Evolutionary conservation across 2,329 filamentous ascomycete species (phyloP).

Genomic region (Rhynchosporium secalis): DNA sequence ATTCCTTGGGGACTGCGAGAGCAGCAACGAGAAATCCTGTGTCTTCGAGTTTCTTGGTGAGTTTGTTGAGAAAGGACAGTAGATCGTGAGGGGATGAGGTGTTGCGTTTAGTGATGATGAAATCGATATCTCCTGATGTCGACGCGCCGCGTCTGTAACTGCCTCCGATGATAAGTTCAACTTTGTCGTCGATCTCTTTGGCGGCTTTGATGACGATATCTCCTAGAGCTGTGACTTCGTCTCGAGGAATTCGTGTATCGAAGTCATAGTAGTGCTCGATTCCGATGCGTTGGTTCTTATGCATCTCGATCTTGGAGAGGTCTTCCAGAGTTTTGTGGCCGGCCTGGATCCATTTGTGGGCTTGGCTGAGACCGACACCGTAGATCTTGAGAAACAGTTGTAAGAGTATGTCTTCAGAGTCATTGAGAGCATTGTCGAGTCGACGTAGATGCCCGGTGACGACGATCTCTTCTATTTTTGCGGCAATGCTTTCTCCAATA

Average conservation of each 20-base stretch:
- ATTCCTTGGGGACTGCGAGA: conserved; percentile 56
- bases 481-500: conserved; percentile 72
- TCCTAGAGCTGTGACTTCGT: conserved; percentile 71
- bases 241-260: conserved; percentile 72
- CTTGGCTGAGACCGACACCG: conserved; percentile 69
- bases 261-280: conserved; percentile 81
- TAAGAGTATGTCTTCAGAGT: conserved; percentile 65
- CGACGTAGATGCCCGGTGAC: conserved; percentile 69
- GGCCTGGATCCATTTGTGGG: conserved; percentile 72
- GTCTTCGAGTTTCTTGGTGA: conserved; percentile 62
- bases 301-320: conserved; percentile 60
- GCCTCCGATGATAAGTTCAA: conserved; percentile 75
- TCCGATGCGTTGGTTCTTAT: conserved; percentile 70
- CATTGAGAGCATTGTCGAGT: conserved; percentile 68
- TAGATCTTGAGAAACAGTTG: conserved; percentile 77
- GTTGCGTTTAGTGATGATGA: conserved; percentile 72
- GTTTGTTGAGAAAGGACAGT: conserved; percentile 57
- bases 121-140: conserved; percentile 79
- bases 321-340: conserved; percentile 77
- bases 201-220: conserved; percentile 62
- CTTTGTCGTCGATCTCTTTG: conserved; percentile 57
- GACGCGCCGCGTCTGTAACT: conserved; percentile 80
- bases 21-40: conserved; percentile 67
- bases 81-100: conserved; percentile 58
- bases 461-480: conserved; percentile 88